phyloP scores from a whole-genome alignment of 192 early-diverging fungal genomes.

The Radiomyces spectabilis region DNA sequence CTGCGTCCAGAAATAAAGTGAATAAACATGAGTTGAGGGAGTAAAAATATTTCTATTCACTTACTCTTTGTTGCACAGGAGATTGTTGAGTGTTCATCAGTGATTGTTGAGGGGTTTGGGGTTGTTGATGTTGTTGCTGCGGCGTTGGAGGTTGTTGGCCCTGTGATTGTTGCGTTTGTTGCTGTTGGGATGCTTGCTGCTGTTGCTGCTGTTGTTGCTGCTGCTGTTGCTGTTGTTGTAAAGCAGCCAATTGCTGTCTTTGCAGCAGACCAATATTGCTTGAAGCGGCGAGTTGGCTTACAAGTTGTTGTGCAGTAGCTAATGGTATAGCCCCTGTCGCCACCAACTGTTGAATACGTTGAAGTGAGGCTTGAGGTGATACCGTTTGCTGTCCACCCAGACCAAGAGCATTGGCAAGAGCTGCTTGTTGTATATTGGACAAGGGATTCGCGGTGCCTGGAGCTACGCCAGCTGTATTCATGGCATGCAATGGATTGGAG shows the following conservation, averaged over 20 bases:
- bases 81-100: too few species aligned
- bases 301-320: slow-evolving; percentile 18
- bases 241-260: neutral
- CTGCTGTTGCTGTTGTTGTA: neutral
- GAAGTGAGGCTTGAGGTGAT: slow-evolving; percentile 1
- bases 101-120: too few species aligned
- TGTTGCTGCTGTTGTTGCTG: slow-evolving; percentile 1
- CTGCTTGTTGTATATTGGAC: slow-evolving; percentile 1
- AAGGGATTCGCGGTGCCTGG: neutral
- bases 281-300: slow-evolving; percentile 11
- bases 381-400: slow-evolving; percentile 14
- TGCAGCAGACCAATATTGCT: neutral
- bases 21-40: too few species aligned
- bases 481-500: neutral
- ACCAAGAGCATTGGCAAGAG: slow-evolving; percentile 1
- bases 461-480: neutral
- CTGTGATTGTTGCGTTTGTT: neutral
- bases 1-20: too few species aligned
- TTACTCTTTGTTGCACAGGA: too few species aligned
- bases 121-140: neutral
- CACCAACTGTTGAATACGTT: slow-evolving; percentile 20
- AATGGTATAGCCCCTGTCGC: slow-evolving; percentile 16
- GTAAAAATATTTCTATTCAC: too few species aligned
- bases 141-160: too few species aligned
- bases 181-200: neutral